phyloP scores from a whole-genome alignment of 805 yeast species.

The Clavispora vitiphila region DNA sequence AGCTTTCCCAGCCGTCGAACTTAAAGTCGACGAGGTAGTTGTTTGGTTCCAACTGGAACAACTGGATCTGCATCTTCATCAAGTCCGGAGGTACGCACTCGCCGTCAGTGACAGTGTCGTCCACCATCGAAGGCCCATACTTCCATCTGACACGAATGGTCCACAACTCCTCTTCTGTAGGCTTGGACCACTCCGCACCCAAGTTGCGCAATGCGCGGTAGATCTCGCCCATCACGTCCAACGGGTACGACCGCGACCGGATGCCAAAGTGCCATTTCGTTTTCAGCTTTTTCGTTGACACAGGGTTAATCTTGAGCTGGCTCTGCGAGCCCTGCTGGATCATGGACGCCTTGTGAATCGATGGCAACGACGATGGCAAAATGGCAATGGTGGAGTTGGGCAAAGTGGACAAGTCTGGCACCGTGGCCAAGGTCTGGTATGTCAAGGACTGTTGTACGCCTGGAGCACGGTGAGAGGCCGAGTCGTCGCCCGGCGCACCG shows the following conservation, averaged over 20 bases:
- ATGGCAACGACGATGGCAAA: constrained; percentile 89
- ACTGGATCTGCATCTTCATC: constrained; percentile 96
- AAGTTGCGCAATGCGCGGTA: constrained; percentile 88
- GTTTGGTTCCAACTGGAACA: constrained; percentile 93
- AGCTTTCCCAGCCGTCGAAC: constrained; percentile 92
- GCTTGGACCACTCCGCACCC: constrained; percentile 97
- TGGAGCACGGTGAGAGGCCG: constrained; percentile 30
- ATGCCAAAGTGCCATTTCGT: constrained; percentile 99
- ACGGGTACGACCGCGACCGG: constrained; percentile 89
- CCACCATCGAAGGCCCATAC: constrained; percentile 37
- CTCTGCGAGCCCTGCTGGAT: constrained; percentile 38
- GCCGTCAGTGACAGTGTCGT: constrained; percentile 16
- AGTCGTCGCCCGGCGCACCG: constrained; percentile 9
- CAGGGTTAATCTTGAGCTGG: constrained; percentile 40
- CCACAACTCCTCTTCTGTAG: constrained; percentile 93
- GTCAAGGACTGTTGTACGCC: constrained; percentile 43
- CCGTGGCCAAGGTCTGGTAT: constrained; percentile 44
- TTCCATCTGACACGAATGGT: constrained; percentile 94
- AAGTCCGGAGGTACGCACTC: constrained; percentile 55
- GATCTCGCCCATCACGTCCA: constrained; percentile 98
- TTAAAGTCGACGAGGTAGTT: constrained; percentile 95
- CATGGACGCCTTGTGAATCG: constrained; percentile 93
- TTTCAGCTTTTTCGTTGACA: constrained; percentile 76
- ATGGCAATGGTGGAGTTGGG: constrained; percentile 85
- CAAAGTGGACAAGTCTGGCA: constrained; percentile 44